These are phyloP conservation scores for Colletotrichum shisoi DNA, from an alignment of 2,329 filamentous ascomycete species.

Conservation along the genomic window DNA sequence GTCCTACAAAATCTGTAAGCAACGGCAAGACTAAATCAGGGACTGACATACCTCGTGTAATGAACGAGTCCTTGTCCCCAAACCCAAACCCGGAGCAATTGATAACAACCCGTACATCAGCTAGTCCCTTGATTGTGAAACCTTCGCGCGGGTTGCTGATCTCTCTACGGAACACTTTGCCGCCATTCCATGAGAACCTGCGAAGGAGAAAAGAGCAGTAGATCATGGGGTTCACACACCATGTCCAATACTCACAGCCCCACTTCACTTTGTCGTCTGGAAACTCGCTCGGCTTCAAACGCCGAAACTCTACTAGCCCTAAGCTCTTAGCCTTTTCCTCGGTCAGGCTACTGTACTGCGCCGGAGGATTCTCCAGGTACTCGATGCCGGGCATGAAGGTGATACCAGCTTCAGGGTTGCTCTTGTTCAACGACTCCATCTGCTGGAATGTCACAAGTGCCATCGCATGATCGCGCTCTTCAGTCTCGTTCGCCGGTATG, in stretches of 20 bases:
- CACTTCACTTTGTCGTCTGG: slow-evolving; percentile 53
- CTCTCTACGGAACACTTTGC: slow-evolving; percentile 47
- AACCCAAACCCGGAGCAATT: slow-evolving; percentile 59
- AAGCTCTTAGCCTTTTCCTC: slow-evolving; percentile 46
- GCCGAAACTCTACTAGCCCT: slow-evolving; percentile 51
- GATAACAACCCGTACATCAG: slow-evolving; percentile 49
- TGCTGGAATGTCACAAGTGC: slow-evolving; percentile 53
- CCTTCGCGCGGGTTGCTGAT: slow-evolving; percentile 51
- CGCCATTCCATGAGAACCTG: slow-evolving; percentile 52
- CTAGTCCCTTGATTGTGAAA: slow-evolving; percentile 47
- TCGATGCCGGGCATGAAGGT: slow-evolving; percentile 60
- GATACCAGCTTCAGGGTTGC: slow-evolving; percentile 54
- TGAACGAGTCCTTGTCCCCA: slow-evolving; percentile 52
- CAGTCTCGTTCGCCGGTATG: slow-evolving; percentile 43
- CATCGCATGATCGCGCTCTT: slow-evolving; percentile 54
- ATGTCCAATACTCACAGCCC: slow-evolving; percentile 62
- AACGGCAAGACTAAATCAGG: background rate
- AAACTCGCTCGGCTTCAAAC: slow-evolving; percentile 50
- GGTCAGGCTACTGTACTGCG: slow-evolving; percentile 52
- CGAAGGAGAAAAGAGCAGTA: slow-evolving; percentile 60
- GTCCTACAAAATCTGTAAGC: slow-evolving; percentile 45
- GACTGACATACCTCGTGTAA: slow-evolving; percentile 51
- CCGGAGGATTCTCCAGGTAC: slow-evolving; percentile 58
- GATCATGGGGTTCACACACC: slow-evolving; percentile 63
- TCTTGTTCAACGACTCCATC: slow-evolving; percentile 49